These are phyloP conservation scores for Castanea sativa DNA, from an alignment of 306 rosid species.

Conservation along the genomic window DNA sequence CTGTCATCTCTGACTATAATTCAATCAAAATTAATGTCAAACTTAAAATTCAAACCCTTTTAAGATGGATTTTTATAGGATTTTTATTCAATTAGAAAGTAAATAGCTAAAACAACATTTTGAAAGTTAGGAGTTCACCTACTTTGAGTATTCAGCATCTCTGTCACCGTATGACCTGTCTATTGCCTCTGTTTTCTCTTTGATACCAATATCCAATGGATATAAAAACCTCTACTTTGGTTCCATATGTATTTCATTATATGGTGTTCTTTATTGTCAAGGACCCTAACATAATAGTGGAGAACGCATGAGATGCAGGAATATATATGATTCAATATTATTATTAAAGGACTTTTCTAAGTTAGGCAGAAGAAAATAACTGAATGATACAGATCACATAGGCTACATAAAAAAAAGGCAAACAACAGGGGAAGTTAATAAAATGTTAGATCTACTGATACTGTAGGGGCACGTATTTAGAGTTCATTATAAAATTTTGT, in stretches of 20 bases:
- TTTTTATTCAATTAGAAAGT: background rate
- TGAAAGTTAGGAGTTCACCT: slow-evolving; percentile 41
- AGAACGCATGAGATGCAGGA: background rate
- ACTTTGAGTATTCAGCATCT: slow-evolving; percentile 79
- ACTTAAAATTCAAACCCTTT: background rate
- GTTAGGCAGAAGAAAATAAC: background rate
- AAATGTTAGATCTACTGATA: no score
- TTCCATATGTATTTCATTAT: background rate
- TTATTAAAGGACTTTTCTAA: background rate
- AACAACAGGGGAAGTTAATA: no score
- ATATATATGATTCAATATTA: background rate
- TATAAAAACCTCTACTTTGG: slow-evolving; percentile 70
- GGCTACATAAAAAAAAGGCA: background rate
- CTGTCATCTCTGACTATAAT: background rate
- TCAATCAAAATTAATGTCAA: background rate
- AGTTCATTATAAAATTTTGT: no score
- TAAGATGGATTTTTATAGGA: background rate
- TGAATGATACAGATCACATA: background rate
- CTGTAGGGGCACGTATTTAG: no score
- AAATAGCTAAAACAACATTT: background rate
- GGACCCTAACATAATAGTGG: background rate
- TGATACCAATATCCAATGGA: slow-evolving; percentile 68
- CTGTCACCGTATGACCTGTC: slow-evolving; percentile 96
- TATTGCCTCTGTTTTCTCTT: slow-evolving; percentile 88
- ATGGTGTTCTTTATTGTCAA: background rate